Base-by-base conservation (phyloP, 768 basidiomycete species). In the Piloderma croceum region DNA sequence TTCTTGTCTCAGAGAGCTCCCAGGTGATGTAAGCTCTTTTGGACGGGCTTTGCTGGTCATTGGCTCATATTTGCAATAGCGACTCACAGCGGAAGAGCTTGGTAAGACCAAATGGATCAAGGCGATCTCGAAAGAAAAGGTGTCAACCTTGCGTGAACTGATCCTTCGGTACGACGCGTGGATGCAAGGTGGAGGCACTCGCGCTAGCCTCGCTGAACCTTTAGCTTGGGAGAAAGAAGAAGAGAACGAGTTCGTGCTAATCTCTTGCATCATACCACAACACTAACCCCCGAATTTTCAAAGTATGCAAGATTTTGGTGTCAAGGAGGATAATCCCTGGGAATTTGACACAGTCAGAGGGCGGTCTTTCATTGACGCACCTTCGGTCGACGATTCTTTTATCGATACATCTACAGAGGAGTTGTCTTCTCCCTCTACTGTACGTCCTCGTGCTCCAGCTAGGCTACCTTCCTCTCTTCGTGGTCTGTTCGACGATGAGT, bases 21-120 rank as follows among this genome's bases (percentile, higher is more conserved):
- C 96, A 1, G 64, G 58, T 25, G 86, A 91, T 56, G 91, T 92
- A 56, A 44, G 77, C 57, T 11, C 31, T 12, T 27, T 7, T 42
- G 35, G 19, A 35, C 23, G 34, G 9, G 36, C 19, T 22, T 17
- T n/a, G n/a, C n/a, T n/a, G n/a, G n/a, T n/a, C n/a, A n/a, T n/a
- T n/a, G n/a, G n/a, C n/a, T n/a, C n/a, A n/a, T n/a, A n/a, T n/a
- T 22, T 6, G 31, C 20, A 31, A 24, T 48, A 98, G 90, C 82
- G 96, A 35, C 68, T 88, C 12, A 73, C 83, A 3, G 91, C 96
- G 10, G 96, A 98, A 42, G 93, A 97, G 49, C 72, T 99, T 3
- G 54, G 69, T 3, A 92, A 85, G 58, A 76, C 80, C 21, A 93
- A 85, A 56, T 98, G 94, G 91, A 90, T 98, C 49, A 90, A 85